phyloP scores from a whole-genome alignment of 2,329 filamentous ascomycete species.

The Claviceps paspali region DNA sequence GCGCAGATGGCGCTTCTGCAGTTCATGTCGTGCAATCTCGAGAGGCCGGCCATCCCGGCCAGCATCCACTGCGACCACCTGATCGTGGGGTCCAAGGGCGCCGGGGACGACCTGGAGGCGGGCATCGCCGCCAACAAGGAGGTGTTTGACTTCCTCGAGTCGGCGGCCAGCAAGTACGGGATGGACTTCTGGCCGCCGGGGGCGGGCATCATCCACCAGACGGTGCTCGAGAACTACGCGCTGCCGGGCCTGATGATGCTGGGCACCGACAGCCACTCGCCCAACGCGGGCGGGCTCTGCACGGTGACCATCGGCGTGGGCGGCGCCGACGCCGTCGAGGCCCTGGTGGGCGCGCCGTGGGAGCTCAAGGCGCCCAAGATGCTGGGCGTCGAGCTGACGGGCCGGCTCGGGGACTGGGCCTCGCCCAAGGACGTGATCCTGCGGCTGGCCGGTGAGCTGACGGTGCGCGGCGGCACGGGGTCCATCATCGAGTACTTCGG shows the following conservation, averaged over 20 bases:
- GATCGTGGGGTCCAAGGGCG: slow-evolving; percentile 89
- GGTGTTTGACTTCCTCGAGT: slow-evolving; percentile 95
- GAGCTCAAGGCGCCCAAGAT: slow-evolving; percentile 91
- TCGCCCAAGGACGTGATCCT: slow-evolving; percentile 94
- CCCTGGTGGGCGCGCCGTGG: slow-evolving; percentile 91
- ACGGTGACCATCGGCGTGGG: slow-evolving; percentile 95
- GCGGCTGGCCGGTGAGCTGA: slow-evolving; percentile 73
- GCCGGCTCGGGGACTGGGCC: slow-evolving; percentile 77
- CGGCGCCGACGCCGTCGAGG: slow-evolving; percentile 93
- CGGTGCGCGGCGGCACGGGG: slow-evolving; percentile 85
- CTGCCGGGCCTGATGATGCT: slow-evolving; percentile 98
- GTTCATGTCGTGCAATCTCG: slow-evolving; percentile 94
- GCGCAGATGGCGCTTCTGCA: slow-evolving; percentile 97
- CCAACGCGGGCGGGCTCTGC: slow-evolving; percentile 88
- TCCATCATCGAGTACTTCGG: slow-evolving; percentile 92
- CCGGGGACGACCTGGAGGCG: slow-evolving; percentile 66
- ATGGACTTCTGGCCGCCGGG: slow-evolving; percentile 94
- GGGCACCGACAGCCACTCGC: slow-evolving; percentile 92
- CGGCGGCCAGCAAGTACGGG: slow-evolving; percentile 76
- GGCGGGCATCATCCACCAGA: slow-evolving; percentile 94
- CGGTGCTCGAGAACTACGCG: slow-evolving; percentile 92
- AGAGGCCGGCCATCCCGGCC: slow-evolving; percentile 79
- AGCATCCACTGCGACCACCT: slow-evolving; percentile 99
- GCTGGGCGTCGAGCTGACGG: slow-evolving; percentile 70
- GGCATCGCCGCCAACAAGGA: slow-evolving; percentile 89